These are phyloP conservation scores for Mycocalia duriaeana DNA, from an alignment of 1,284 basidiomycete genomes.

Conservation along the genomic window DNA sequence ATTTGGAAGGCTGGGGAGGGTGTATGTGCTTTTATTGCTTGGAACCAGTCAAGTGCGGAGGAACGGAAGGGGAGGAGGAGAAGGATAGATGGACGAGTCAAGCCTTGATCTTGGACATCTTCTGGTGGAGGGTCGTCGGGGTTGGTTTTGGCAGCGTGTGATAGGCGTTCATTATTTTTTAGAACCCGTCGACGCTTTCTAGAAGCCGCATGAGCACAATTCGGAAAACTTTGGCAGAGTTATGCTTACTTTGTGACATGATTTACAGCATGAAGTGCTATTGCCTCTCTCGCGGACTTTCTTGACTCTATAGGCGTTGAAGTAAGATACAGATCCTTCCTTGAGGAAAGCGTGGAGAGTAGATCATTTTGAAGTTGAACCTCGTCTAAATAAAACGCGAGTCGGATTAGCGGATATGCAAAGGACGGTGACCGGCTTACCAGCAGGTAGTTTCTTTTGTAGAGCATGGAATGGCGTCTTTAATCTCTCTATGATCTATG, in stretches of 20 bases:
- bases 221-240: too few species aligned
- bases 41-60: constrained; percentile 77
- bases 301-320: constrained; percentile 52
- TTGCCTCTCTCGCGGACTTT: constrained; percentile 55
- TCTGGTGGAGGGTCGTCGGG: constrained; percentile 48
- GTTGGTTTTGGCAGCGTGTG: constrained; percentile 55
- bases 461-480: constrained; percentile 47
- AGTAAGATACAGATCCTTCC: constrained; percentile 75
- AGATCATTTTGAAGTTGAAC: constrained; percentile 59
- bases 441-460: constrained; percentile 48
- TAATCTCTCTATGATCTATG: constrained; percentile 60
- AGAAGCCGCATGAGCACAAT: constrained; percentile 3
- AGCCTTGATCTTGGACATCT: constrained; percentile 93
- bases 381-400: constrained; percentile 36
- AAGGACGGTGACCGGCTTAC: constrained; percentile 32
- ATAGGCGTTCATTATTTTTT: constrained; percentile 89
- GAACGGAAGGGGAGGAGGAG: constrained; percentile 91
- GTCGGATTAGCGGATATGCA: background rate
- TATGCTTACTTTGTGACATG: constrained; percentile 82
- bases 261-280: constrained; percentile 75
- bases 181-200: constrained; percentile 92
- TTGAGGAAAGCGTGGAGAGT: constrained; percentile 56
- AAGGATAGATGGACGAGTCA: constrained; percentile 92
- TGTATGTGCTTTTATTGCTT: constrained; percentile 64
- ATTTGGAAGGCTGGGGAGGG: constrained; percentile 67